Percentiles rank a stretch among this genome's conserved stretches.
These are phyloP conservation scores for Neonectria ditissima DNA, from an alignment of 2,329 filamentous ascomycete species.

Conservation along the genomic window DNA sequence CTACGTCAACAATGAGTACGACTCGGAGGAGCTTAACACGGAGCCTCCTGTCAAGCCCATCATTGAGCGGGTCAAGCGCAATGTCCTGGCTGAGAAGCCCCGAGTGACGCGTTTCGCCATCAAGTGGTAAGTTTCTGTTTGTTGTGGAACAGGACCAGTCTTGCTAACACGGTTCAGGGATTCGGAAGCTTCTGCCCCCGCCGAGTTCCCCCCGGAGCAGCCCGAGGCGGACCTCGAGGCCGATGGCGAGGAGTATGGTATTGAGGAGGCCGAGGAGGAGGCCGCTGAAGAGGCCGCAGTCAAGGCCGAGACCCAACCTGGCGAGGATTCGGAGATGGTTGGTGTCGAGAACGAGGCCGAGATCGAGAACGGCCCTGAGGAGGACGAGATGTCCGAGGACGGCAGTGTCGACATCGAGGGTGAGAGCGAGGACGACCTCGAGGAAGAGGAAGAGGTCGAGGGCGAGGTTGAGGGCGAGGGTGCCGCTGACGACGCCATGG, in stretches of 20 bases:
- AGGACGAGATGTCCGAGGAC: slow-evolving; percentile 77
- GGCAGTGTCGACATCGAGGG: slow-evolving; percentile 84
- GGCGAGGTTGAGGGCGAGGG: slow-evolving; percentile 51
- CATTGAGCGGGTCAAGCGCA: slow-evolving; percentile 91
- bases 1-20: slow-evolving; percentile 99
- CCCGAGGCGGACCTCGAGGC: slow-evolving; percentile 90
- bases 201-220: slow-evolving; percentile 97
- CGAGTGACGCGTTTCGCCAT: slow-evolving; percentile 97
- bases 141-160: not conserved
- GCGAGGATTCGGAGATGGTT: slow-evolving; percentile 81
- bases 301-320: slow-evolving; percentile 59
- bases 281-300: slow-evolving; percentile 65
- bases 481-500: slow-evolving; percentile 60
- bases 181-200: slow-evolving; percentile 94
- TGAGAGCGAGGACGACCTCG: slow-evolving; percentile 79
- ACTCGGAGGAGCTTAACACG: slow-evolving; percentile 86
- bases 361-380: slow-evolving; percentile 63
- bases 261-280: slow-evolving; percentile 84
- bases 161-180: slow-evolving; percentile 72
- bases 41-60: slow-evolving; percentile 93
- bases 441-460: slow-evolving; percentile 68
- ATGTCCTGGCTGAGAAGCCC: slow-evolving; percentile 96
- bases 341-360: slow-evolving; percentile 66
- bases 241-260: slow-evolving; percentile 91
- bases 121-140: slow-evolving; percentile 80